Percentiles rank a stretch among this genome's conserved stretches.
phyloP scores from a whole-genome alignment of 2,329 filamentous ascomycete genomes.

The Pestalotiopsis sp. region DNA sequence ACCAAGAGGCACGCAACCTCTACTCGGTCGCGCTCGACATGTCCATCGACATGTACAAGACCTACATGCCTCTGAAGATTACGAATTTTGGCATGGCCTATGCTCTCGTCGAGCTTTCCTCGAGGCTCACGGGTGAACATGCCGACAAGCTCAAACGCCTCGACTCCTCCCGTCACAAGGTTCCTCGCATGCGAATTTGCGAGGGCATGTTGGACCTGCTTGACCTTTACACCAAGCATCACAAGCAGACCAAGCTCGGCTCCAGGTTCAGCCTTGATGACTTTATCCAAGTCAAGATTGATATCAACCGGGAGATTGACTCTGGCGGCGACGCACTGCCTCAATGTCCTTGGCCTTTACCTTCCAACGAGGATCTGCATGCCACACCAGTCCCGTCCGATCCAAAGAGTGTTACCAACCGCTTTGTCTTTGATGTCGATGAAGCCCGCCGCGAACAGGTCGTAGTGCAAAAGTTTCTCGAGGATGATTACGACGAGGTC shows the following conservation, averaged over 20 bases:
- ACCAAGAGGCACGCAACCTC: slow-evolving; percentile 55
- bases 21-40: slow-evolving; percentile 76
- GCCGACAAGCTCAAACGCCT: slow-evolving; percentile 52
- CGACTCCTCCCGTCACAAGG: slow-evolving; percentile 48
- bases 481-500: slow-evolving; percentile 75
- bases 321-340: slow-evolving; percentile 29
- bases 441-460: slow-evolving; percentile 72
- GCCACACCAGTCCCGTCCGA: slow-evolving; percentile 33
- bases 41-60: slow-evolving; percentile 88
- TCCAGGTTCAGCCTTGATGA: slow-evolving; percentile 70
- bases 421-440: slow-evolving; percentile 85
- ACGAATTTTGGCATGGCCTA: slow-evolving; percentile 83
- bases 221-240: slow-evolving; percentile 88
- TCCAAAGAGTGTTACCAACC: slow-evolving; percentile 48
- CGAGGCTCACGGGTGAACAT: slow-evolving; percentile 63
- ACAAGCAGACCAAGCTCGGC: slow-evolving; percentile 73
- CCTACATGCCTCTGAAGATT: slow-evolving; percentile 89
- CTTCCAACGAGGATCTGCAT: slow-evolving; percentile 36
- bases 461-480: slow-evolving; percentile 68
- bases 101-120: slow-evolving; percentile 78
- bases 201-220: slow-evolving; percentile 90
- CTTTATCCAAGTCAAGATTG: slow-evolving; percentile 86
- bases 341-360: neutral
- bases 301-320: slow-evolving; percentile 80
- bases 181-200: slow-evolving; percentile 50